These are phyloP conservation scores for Cryptosporidium tyzzeri DNA, from an alignment of 169 alveolate species.

Conservation along the genomic window DNA sequence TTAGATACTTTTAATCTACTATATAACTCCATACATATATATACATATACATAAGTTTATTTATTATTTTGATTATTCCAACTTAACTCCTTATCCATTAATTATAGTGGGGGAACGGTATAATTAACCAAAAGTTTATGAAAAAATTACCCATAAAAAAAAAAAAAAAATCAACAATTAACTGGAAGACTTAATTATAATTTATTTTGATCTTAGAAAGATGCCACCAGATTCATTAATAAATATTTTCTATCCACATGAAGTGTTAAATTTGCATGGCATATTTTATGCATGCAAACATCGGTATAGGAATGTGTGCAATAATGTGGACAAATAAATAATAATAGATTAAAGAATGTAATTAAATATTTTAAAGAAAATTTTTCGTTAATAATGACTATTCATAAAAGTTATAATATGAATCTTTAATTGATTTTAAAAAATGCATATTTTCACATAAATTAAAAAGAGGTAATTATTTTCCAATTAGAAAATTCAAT, in stretches of 20 bases:
- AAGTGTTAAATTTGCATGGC: background rate
- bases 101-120: background rate
- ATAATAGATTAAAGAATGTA: background rate
- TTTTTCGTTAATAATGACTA: background rate
- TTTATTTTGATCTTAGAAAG: background rate
- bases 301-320: slow-evolving; percentile 8
- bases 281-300: background rate
- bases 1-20: background rate
- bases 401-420: background rate
- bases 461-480: background rate
- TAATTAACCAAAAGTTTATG: background rate
- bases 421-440: background rate
- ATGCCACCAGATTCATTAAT: background rate
- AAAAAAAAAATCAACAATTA: background rate
- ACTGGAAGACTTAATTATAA: background rate
- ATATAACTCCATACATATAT: background rate
- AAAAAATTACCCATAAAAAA: background rate
- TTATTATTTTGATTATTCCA: slow-evolving; percentile 2
- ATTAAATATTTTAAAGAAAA: background rate
- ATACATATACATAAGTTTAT: background rate
- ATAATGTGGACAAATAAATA: slow-evolving; percentile 5
- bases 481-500: background rate
- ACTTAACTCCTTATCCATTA: background rate
- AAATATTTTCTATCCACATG: background rate
- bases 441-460: background rate